Conservation (phyloP, 2,329 filamentous ascomycete species). For the Penicillium expansum region DNA sequence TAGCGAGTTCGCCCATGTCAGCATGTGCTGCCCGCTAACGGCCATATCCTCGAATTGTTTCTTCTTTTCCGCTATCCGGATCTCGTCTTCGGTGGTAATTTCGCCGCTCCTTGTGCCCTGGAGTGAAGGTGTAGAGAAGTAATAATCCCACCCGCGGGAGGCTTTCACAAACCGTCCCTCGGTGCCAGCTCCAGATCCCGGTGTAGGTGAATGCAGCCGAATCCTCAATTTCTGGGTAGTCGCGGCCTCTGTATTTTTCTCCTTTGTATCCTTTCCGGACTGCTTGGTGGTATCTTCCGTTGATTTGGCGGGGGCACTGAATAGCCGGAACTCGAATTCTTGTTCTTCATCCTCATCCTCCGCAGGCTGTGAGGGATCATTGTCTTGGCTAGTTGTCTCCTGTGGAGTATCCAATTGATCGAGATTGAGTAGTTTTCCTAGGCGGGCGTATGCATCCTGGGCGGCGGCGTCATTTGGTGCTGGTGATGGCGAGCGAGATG, state of each 20-base stretch:
- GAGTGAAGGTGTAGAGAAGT: conserved; percentile 38
- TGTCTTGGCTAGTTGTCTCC: not conserved
- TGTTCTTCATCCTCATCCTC: conserved; percentile 38
- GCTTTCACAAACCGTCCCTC: conserved; percentile 42
- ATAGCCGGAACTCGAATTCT: conserved; percentile 46
- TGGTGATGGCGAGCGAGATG: conserved; percentile 33
- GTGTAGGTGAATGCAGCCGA: conserved; percentile 40
- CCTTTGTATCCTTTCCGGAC: not conserved
- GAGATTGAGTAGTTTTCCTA: conserved; percentile 36
- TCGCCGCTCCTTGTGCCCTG: conserved; percentile 12
- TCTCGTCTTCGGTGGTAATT: conserved; percentile 10
- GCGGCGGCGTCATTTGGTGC: conserved; percentile 26
- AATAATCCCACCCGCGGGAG: conserved; percentile 44
- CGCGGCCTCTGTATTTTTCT: not conserved
- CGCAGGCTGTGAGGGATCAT: not conserved
- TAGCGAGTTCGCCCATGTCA: conserved; percentile 27
- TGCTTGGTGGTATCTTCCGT: conserved; percentile 5
- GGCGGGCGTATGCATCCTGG: conserved; percentile 31
- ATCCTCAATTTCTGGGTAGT: conserved; percentile 41
- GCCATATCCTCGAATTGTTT: conserved; percentile 38
- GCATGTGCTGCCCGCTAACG: conserved; percentile 35
- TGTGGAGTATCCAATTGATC: conserved; percentile 23
- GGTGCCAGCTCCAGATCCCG: conserved; percentile 22
- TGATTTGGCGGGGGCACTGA: conserved; percentile 32
- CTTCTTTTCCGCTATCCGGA: conserved; percentile 17